phyloP scores from a whole-genome alignment of 371 early-diverging fungal species.

The Mucor irregularis region DNA sequence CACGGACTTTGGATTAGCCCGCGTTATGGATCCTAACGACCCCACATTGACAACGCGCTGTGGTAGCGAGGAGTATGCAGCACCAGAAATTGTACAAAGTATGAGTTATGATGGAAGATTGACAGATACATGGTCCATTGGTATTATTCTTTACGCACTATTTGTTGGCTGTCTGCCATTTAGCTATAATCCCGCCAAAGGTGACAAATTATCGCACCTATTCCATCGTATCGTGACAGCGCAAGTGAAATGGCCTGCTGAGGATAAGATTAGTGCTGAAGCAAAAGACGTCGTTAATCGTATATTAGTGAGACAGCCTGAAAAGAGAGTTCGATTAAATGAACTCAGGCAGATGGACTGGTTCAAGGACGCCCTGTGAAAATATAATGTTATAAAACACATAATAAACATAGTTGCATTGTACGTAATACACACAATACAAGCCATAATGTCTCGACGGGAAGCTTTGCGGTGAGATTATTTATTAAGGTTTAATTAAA shows the following conservation, averaged over 20 bases:
- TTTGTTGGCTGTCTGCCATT: slow-evolving; percentile 54
- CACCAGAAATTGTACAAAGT: slow-evolving; percentile 79
- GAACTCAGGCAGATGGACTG: slow-evolving; percentile 18
- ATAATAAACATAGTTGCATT: no score
- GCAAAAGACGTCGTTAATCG: slow-evolving; percentile 34
- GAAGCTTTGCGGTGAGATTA: no score
- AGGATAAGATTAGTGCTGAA: slow-evolving; percentile 15
- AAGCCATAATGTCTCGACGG: no score
- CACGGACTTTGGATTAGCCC: slow-evolving; percentile 74
- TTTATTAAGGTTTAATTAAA: no score
- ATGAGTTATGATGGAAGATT: slow-evolving; percentile 64
- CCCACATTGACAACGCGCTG: slow-evolving; percentile 57
- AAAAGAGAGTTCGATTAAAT: slow-evolving; percentile 19
- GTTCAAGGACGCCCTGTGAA: slow-evolving; percentile 11
- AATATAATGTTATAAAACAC: no score
- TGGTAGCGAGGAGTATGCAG: slow-evolving; percentile 80
- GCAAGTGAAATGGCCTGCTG: slow-evolving; percentile 31
- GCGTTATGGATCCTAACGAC: slow-evolving; percentile 46
- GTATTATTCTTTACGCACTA: slow-evolving; percentile 70
- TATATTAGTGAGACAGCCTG: slow-evolving; percentile 30
- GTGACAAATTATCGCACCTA: slow-evolving; percentile 27
- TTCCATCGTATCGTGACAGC: slow-evolving; percentile 33
- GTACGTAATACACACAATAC: no score
- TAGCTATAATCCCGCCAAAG: slow-evolving; percentile 18
- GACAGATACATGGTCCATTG: slow-evolving; percentile 76